Evolutionary conservation across 371 early-diverging fungal genomes (phyloP).

Genomic region (Capillidium heterosporum): DNA sequence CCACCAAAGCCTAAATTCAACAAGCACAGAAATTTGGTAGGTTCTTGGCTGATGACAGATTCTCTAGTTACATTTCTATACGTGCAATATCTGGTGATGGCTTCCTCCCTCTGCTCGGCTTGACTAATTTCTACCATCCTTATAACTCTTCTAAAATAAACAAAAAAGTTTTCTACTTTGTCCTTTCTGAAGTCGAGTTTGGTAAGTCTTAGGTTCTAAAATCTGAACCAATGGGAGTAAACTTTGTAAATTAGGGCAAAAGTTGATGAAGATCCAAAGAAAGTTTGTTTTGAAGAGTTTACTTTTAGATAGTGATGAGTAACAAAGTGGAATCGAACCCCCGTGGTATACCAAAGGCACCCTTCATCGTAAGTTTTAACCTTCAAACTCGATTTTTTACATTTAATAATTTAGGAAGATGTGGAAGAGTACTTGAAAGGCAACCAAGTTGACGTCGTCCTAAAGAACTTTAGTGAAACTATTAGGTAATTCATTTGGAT

Average conservation of each 20-base stretch:
- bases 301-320: no score
- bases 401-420: constrained; percentile 41
- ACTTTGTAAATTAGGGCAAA: no score
- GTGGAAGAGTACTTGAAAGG: constrained; percentile 67
- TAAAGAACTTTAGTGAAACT: constrained; percentile 83
- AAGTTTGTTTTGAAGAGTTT: no score
- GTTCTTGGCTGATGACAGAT: constrained; percentile 1
- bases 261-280: no score
- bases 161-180: no score
- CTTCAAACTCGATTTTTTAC: background rate
- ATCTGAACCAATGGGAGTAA: no score
- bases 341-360: constrained; percentile 87
- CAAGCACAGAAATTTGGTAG: background rate
- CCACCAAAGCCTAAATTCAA: constrained; percentile 4
- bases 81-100: background rate
- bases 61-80: constrained; percentile 1
- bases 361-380: constrained; percentile 57
- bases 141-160: no score
- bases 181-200: no score
- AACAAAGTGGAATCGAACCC: constrained; percentile 54
- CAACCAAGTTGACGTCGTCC: constrained; percentile 58
- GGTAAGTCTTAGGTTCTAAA: no score
- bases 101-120: background rate
- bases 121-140: no score
- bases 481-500: constrained; percentile 31